A percentile compares a stretch with the other conserved stretches of the same genome.
Conservation (phyloP, 2,329 filamentous ascomycete genomes). For the Trichoderma koningii region DNA sequence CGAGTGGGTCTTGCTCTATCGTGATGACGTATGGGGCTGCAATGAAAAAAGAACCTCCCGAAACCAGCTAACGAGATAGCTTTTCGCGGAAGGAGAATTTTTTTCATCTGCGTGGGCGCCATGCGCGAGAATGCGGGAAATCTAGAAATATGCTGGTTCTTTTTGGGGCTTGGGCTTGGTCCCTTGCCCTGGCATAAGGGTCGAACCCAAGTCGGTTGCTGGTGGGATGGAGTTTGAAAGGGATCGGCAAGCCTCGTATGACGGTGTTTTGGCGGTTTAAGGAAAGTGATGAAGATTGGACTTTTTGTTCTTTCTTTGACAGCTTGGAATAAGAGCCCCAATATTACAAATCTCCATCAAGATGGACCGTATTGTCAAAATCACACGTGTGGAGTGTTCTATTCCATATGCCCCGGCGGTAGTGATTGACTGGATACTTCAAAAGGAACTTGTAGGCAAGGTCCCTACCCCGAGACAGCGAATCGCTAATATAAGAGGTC, state of each 20-base stretch:
- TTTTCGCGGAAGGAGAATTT: background rate
- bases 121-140: background rate
- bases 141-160: background rate
- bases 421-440: too few species aligned
- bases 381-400: too few species aligned
- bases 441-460: too few species aligned
- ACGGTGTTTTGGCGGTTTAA: background rate
- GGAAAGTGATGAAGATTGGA: background rate
- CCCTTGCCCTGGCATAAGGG: background rate
- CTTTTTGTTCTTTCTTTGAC: too few species aligned
- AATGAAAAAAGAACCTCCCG: background rate
- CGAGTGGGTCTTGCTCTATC: background rate
- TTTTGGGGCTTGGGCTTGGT: background rate
- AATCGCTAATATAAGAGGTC: too few species aligned
- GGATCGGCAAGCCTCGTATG: constrained; percentile 12
- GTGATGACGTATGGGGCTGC: background rate
- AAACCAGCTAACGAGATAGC: background rate
- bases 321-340: too few species aligned
- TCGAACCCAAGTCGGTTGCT: background rate
- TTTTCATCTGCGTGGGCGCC: background rate
- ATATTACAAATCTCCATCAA: too few species aligned
- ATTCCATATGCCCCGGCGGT: too few species aligned
- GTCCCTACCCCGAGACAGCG: too few species aligned
- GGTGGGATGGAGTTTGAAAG: background rate
- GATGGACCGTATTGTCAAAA: too few species aligned